A percentile compares a stretch with the other conserved stretches of the same genome.
These are phyloP conservation scores for Ophiocordyceps camponoti-floridani DNA, from an alignment of 2,329 filamentous ascomycete genomes.

Conservation along the genomic window DNA sequence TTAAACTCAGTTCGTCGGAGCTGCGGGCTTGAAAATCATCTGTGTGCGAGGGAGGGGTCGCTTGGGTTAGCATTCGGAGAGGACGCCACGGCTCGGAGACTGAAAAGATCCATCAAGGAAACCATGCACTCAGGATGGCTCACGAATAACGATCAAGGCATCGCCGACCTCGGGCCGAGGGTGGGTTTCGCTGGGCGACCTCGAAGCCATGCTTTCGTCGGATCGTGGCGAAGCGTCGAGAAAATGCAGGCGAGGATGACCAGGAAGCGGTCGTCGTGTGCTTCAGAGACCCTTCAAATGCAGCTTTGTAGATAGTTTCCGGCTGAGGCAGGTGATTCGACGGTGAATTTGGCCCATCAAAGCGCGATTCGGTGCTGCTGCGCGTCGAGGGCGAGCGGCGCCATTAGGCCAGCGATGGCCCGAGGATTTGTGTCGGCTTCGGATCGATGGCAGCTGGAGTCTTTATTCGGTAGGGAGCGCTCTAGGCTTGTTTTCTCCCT, in stretches of 20 bases:
- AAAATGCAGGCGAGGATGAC: too few species aligned
- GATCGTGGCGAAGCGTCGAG: not conserved
- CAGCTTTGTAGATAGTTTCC: too few species aligned
- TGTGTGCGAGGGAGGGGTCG: conserved; percentile 15
- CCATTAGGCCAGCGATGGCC: conserved; percentile 2
- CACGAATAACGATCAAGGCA: conserved; percentile 54
- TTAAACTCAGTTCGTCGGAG: conserved; percentile 78
- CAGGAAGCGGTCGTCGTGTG: too few species aligned
- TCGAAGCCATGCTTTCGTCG: conserved; percentile 21
- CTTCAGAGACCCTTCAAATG: too few species aligned
- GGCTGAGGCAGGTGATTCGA: not conserved
- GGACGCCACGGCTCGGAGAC: too few species aligned
- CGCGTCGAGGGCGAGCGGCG: conserved; percentile 1
- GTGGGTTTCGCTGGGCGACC: conserved; percentile 15
- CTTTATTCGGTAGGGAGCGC: not conserved
- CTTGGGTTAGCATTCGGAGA: not conserved
- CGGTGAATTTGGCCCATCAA: not conserved
- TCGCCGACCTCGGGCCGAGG: conserved; percentile 44
- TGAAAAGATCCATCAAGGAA: too few species aligned
- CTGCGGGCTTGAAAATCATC: conserved; percentile 88
- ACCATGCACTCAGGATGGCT: conserved; percentile 18
- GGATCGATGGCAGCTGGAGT: not conserved
- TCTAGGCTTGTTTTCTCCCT: not conserved
- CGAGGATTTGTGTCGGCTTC: not conserved
- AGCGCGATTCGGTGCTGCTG: conserved; percentile 3